These are phyloP conservation scores for Candida pseudofarinosa DNA, from an alignment of 805 yeast species.

Conservation along the genomic window DNA sequence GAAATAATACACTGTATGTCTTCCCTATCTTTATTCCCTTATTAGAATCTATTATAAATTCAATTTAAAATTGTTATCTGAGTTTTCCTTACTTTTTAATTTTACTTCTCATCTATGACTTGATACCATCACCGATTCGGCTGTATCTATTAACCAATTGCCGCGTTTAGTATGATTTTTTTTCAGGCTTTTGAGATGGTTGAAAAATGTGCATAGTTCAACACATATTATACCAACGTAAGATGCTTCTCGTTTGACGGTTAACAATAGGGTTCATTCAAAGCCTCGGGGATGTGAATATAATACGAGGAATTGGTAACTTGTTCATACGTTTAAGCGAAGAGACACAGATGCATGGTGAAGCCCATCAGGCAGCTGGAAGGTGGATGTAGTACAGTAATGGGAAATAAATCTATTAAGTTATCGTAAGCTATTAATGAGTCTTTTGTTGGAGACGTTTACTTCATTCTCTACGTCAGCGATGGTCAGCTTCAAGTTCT, in stretches of 20 bases:
- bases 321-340: too few species aligned
- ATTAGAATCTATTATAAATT: not conserved
- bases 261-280: too few species aligned
- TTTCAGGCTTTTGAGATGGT: not conserved
- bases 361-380: too few species aligned
- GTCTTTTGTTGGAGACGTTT: constrained; percentile 12
- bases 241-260: too few species aligned
- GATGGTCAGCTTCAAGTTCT: constrained; percentile 28
- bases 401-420: not conserved
- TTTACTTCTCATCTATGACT: not conserved
- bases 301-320: too few species aligned
- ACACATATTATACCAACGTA: too few species aligned
- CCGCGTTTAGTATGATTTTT: not conserved
- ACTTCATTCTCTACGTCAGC: constrained; percentile 30
- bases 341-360: too few species aligned
- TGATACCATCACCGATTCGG: not conserved
- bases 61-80: not conserved
- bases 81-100: not conserved
- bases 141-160: not conserved
- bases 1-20: not conserved
- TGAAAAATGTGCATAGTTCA: too few species aligned
- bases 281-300: too few species aligned
- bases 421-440: constrained; percentile 2
- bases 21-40: not conserved
- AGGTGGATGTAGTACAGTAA: too few species aligned